Evolutionary conservation across 2,329 filamentous ascomycete species (phyloP).

Genomic region (Pseudogymnoascus verrucosus): DNA sequence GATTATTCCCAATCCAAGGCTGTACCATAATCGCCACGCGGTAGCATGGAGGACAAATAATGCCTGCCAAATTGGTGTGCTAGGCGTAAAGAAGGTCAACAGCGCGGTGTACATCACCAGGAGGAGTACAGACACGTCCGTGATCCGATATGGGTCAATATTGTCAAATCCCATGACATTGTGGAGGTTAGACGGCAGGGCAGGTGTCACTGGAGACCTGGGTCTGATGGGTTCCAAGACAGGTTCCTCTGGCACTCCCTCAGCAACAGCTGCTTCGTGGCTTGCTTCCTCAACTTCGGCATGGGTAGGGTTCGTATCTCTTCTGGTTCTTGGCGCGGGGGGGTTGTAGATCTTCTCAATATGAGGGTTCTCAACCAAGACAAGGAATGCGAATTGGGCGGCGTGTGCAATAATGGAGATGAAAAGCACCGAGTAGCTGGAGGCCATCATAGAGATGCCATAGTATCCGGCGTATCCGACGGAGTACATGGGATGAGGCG

Average conservation of each 20-base stretch:
- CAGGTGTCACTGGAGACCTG: constrained; percentile 33
- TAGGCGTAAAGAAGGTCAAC: constrained; percentile 68
- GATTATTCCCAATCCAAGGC: constrained; percentile 76
- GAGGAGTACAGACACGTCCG: constrained; percentile 73
- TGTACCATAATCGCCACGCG: constrained; percentile 85
- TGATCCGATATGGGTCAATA: constrained; percentile 79
- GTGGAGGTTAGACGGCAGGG: constrained; percentile 63
- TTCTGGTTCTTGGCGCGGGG: constrained; percentile 58
- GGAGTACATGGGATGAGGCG: constrained; percentile 97
- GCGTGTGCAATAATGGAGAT: constrained; percentile 94
- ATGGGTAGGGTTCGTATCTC: constrained; percentile 25
- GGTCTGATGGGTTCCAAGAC: constrained; percentile 12
- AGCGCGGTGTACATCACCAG: constrained; percentile 67
- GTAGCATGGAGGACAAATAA: constrained; percentile 76
- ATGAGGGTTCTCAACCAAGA: constrained; percentile 89
- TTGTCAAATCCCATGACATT: constrained; percentile 77
- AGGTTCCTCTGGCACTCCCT: constrained; percentile 24
- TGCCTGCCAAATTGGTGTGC: constrained; percentile 64
- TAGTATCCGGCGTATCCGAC: constrained; percentile 98
- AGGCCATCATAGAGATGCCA: constrained; percentile 95
- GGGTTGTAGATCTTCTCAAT: constrained; percentile 98
- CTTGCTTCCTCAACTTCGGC: constrained; percentile 29
- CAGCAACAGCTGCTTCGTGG: constrained; percentile 27
- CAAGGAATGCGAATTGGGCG: constrained; percentile 88
- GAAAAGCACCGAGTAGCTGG: constrained; percentile 94